Percentiles rank a stretch among this genome's conserved stretches.
Conservation (phyloP, 768 basidiomycete species). For the Mycena floridula region DNA sequence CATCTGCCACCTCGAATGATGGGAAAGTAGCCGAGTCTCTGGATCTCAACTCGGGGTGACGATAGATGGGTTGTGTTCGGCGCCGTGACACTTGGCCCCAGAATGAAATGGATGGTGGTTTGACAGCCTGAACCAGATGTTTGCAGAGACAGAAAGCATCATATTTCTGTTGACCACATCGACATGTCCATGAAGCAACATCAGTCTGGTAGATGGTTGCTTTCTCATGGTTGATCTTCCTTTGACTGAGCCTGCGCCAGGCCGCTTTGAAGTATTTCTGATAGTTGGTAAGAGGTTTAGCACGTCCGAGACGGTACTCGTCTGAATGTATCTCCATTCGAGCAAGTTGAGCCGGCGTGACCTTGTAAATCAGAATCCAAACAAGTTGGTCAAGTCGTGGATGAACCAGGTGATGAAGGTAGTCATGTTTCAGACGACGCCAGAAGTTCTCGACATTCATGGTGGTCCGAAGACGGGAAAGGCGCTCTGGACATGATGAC, state of each 20-base stretch:
- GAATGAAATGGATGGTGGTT: constrained; percentile 4
- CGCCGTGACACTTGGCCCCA: constrained; percentile 8
- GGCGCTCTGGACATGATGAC: constrained; percentile 6
- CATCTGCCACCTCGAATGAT: not conserved
- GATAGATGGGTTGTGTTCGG: constrained; percentile 10
- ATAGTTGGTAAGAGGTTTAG: constrained; percentile 2
- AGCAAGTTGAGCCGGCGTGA: constrained; percentile 3
- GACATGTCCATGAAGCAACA: constrained; percentile 10
- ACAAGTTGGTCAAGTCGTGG: constrained; percentile 17
- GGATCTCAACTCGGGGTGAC: constrained; percentile 4
- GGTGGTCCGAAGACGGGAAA: constrained; percentile 14
- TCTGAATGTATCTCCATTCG: not conserved
- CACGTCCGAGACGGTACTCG: constrained; percentile 5
- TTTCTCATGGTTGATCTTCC: not conserved
- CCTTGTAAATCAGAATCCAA: constrained; percentile 11
- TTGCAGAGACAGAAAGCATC: constrained; percentile 14
- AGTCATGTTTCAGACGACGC: constrained; percentile 16
- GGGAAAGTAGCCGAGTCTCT: not conserved
- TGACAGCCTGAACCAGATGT: constrained; percentile 16
- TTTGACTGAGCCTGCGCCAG: constrained; percentile 6
- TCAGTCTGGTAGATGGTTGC: constrained; percentile 5
- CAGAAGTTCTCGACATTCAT: constrained; percentile 20
- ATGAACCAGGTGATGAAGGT: constrained; percentile 12
- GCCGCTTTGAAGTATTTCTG: constrained; percentile 8
- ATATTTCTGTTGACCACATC: constrained; percentile 14